Evolutionary conservation across 2,329 filamentous ascomycete genomes (phyloP), one percentile per base, ranked within the genome.

Genomic region (Chaetomium olivaceum): DNA sequence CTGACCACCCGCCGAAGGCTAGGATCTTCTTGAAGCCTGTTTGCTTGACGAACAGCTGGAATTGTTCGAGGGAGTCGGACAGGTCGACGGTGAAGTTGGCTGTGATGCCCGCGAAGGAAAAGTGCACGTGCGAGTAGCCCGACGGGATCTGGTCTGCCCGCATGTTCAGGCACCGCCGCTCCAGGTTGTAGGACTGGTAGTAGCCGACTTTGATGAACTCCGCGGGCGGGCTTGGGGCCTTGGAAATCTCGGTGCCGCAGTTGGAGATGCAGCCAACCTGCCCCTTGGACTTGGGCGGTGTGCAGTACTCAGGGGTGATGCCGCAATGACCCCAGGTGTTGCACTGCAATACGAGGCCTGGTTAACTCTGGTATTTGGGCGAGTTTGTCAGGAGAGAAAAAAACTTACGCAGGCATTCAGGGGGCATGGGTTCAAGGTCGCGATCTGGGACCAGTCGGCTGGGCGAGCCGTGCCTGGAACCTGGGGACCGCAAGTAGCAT

Each of bases 391-490:
- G 46, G n/a, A 23, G n/a, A 23, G n/a, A 7, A n/a, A 8, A 21
- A 1, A 8, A 23, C 46, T 48, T 23, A 48, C 46, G 67, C 79
- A 81, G 0, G 74, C 77, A 29, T 80, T 80, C 0, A 82, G 72
- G 0, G 79, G 79, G 65, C 83, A 85, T 0, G 76, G 79, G 66
- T 84, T 85, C 12, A 84, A 71, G 7, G 73, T 69, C 0, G 73
- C 67, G 3, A 82, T 55, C 19, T 74, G 70, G 16, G 46, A 7
- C 33, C 64, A 29, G 21, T 29, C 6, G 21, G 23, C 7, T 8
- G 70, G 68, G 9, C 23, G 27, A 14, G 43, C 50, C 0, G 68
- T 67, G 21, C 68, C 68, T 4, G 63, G 61, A 21, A 46, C 54
- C 52, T 70, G 68, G 2, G 71, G 71, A 12, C 80, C 80, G 68